Percentiles rank a stretch among this genome's conserved stretches.
These are phyloP conservation scores for Cyclocybe aegerita DNA, from an alignment of 768 basidiomycete genomes.

Conservation along the genomic window DNA sequence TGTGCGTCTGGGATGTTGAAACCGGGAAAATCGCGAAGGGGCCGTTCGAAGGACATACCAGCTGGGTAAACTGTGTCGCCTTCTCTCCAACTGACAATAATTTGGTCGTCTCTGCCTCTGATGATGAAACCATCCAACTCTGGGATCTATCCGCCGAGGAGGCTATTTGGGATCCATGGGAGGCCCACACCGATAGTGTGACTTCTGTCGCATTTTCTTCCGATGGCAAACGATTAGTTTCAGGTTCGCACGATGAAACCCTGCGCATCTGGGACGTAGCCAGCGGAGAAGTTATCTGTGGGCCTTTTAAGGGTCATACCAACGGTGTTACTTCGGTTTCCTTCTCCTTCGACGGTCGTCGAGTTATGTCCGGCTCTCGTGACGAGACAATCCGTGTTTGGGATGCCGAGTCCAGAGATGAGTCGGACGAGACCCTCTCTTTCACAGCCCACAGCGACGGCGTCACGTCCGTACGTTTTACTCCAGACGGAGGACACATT, in stretches of 20 bases:
- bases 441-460: slow-evolving; percentile 14
- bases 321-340: slow-evolving; percentile 17
- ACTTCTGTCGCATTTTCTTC: neutral
- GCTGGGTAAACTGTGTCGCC: neutral
- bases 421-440: slow-evolving; percentile 2
- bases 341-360: slow-evolving; percentile 14
- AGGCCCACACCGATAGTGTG: neutral
- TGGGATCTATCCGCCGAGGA: neutral
- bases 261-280: neutral
- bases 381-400: slow-evolving; percentile 19
- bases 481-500: slow-evolving; percentile 15
- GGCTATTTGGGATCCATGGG: neutral
- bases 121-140: neutral
- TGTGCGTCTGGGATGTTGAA: slow-evolving; percentile 23
- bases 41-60: neutral
- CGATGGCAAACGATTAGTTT: neutral
- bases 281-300: neutral
- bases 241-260: neutral
- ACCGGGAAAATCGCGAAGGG: neutral
- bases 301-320: slow-evolving; percentile 14
- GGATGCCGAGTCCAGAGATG: slow-evolving; percentile 10
- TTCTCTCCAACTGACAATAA: neutral
- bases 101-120: neutral
- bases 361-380: slow-evolving; percentile 17
- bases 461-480: slow-evolving; percentile 18